These are phyloP conservation scores for Ceratocystis eucalypticola DNA, from an alignment of 2,329 filamentous ascomycete species.

Conservation along the genomic window DNA sequence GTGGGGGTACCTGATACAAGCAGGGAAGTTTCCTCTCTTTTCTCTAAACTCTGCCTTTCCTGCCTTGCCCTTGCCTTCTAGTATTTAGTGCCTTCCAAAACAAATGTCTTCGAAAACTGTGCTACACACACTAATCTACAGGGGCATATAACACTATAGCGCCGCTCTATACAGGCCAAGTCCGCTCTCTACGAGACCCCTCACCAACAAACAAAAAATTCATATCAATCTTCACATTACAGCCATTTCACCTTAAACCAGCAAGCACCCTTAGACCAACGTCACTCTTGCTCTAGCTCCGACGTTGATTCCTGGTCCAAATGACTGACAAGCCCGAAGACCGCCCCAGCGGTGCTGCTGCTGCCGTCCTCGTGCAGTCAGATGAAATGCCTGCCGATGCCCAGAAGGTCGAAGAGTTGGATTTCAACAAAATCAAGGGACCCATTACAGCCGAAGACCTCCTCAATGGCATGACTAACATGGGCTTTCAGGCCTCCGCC, in stretches of 20 bases:
- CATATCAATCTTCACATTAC: background rate
- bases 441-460: conserved; percentile 78
- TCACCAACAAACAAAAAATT: background rate
- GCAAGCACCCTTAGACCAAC: too few relatives aligned
- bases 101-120: background rate
- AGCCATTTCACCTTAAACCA: background rate
- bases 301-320: background rate
- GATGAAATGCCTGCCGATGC: conserved; percentile 65
- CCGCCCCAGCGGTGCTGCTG: conserved; percentile 51
- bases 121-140: background rate
- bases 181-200: background rate
- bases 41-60: background rate
- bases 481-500: conserved; percentile 61
- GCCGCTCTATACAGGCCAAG: too few relatives aligned
- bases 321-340: conserved; percentile 23
- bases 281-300: background rate
- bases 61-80: background rate
- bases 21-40: background rate
- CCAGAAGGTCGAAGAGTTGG: conserved; percentile 76
- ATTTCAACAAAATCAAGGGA: conserved; percentile 71
- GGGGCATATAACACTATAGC: too few relatives aligned
- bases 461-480: conserved; percentile 65
- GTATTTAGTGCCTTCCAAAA: background rate
- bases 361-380: conserved; percentile 75
- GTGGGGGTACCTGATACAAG: background rate